Base-by-base conservation (phyloP, 495 filamentous ascomycete genomes). In the Penicillium bovifimosum region DNA sequence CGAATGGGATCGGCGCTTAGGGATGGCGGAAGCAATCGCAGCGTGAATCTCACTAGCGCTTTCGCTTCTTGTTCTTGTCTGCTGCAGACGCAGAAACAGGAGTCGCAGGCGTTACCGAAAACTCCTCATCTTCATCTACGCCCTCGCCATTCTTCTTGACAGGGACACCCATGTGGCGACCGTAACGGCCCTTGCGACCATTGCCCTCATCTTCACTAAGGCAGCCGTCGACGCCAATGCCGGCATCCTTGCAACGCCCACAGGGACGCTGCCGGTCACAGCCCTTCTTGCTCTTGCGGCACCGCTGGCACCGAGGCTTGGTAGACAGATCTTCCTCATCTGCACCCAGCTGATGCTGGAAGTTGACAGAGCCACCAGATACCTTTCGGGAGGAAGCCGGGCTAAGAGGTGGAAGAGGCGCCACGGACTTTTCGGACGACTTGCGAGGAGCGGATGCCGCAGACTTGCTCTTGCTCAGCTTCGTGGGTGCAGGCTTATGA, bases 221-320 rank as follows among this genome's bases (percentile, higher is more conserved):
- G 67, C 93, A 98, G 42, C 88, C 86, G 35, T 97, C 91, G 47
- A 90, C 80, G 42, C 87, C 85, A 60, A 98, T 86, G 11, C 93
- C 93, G 24, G 95, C 93, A 72, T 98, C 93, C 65, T 89, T 88
- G 82, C 93, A 98, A 53, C 93, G 81, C 33, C 88, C 87, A 63
- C 93, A 98, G 9, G 93, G 93, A 35, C 93, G 84, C 63, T 96
- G 91, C 47, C 93, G 85, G 75, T 98, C 95, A 65, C 93, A 98
- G 6, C 93, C 93, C 72, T 98, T 98, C 79, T 98, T 98, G 68
- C 91, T 96, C 81, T 97, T 97, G 54, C 93, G 86, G 76, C 93
- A 98, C 40, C 93, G 88, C 66, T 97, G 93, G 77, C 93, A 98
- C 57, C 93, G 91, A 27, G 93, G 93, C 71, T 96, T 96, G 33